phyloP scores from a whole-genome alignment of 768 basidiomycete genomes.

The Hydnomerulius pinastri region DNA sequence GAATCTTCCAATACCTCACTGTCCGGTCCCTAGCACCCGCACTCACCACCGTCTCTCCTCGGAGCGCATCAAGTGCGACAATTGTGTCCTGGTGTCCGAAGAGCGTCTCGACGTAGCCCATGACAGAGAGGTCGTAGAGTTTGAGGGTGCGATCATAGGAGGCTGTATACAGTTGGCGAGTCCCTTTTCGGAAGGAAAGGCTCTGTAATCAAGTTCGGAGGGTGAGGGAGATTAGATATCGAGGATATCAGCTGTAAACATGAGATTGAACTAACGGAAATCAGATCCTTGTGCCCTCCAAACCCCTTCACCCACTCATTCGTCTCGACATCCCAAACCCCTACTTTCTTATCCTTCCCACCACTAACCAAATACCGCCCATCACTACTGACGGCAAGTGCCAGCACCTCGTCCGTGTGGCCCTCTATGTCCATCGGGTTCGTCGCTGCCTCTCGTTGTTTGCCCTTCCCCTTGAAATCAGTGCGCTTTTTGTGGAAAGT shows the following conservation, averaged over 20 bases:
- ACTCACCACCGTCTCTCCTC: slow-evolving; percentile 82
- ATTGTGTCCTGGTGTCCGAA: slow-evolving; percentile 97
- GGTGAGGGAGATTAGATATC: too few relatives aligned
- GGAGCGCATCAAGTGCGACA: slow-evolving; percentile 74
- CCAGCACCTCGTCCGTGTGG: slow-evolving; percentile 85
- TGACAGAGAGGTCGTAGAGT: slow-evolving; percentile 77
- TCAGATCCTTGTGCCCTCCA: slow-evolving; percentile 70
- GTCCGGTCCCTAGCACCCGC: slow-evolving; percentile 92
- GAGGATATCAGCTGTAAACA: too few relatives aligned
- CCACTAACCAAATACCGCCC: slow-evolving; percentile 85
- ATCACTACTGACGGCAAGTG: slow-evolving; percentile 82
- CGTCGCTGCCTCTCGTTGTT: slow-evolving; percentile 59
- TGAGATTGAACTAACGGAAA: slow-evolving; percentile 74
- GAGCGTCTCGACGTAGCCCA: slow-evolving; percentile 94
- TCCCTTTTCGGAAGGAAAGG: slow-evolving; percentile 76
- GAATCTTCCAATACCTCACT: slow-evolving; percentile 93
- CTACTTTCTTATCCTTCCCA: slow-evolving; percentile 79
- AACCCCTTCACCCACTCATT: slow-evolving; percentile 80
- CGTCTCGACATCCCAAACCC: slow-evolving; percentile 83
- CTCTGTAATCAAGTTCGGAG: slow-evolving; percentile 41
- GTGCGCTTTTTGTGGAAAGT: slow-evolving; percentile 63
- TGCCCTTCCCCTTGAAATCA: slow-evolving; percentile 52
- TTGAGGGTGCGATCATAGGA: slow-evolving; percentile 90
- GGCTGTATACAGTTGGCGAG: slow-evolving; percentile 66
- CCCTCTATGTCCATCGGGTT: slow-evolving; percentile 56